Evolutionary conservation across 805 yeast species (phyloP), one percentile per base, ranked within the genome.

Genomic region (Schizosaccharomyces japonicus): DNA sequence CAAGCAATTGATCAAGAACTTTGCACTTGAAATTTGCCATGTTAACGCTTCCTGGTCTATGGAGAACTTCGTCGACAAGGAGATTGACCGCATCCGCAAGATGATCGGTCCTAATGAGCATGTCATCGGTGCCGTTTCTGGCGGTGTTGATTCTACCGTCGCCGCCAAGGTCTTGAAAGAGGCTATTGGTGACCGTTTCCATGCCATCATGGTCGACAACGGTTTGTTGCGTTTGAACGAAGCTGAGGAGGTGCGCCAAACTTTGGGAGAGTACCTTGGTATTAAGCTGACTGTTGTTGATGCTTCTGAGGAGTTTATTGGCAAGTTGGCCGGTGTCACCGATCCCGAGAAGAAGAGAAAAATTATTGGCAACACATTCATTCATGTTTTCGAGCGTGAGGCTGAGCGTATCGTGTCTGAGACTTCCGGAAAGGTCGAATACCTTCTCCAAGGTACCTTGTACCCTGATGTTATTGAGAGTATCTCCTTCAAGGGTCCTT

Each of bases 341-440:
- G 98, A 90, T 63, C 98, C 98, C 49, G 98, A 90, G 70, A 82
- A 82, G 77, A 90, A 90, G 76, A 79, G 98, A 69, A 90, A 90
- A 70, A 82, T 90, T 66, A 90, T 90, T 61, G 98, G 98, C 63
- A 80, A 90, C 72, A 90, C 95, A 50, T 90, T 90, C 59, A 90
- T 90, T 59, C 90, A 83, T 59, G 94, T 90, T 47, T 90, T 90
- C 58, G 98, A 90, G 72, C 81, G 82, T 57, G 95, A 80, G 67
- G 94, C 96, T 52, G 85, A 80, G 56, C 74, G 76, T 61, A 85
- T 90, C 64, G 76, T 77, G 64, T 95, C 95, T 55, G 75, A 75
- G 55, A 47, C 52, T 42, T 94, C 90, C 55, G 76, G 79, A 54
- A 93, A 84, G 58, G 79, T 90, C 56, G 94, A 90, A 67, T 90